Percentiles rank a stretch among this genome's conserved stretches.
These are phyloP conservation scores for Hypoxylon sp. DNA, from an alignment of 2,329 filamentous ascomycete genomes.

Conservation along the genomic window DNA sequence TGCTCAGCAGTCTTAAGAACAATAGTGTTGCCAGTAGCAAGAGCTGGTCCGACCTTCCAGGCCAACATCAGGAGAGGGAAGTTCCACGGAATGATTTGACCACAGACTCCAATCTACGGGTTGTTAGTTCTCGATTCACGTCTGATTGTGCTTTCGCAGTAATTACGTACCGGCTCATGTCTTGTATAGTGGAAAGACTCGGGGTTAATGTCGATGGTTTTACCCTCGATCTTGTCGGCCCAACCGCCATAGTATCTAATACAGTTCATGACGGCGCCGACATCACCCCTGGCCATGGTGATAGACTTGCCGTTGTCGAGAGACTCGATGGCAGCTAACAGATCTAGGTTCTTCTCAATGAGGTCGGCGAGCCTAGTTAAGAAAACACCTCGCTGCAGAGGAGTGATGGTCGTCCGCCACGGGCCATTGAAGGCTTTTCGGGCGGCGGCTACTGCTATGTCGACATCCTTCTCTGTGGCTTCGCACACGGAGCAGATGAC, in stretches of 20 bases:
- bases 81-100: conserved; percentile 92
- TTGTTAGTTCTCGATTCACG: neutral
- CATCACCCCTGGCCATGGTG: conserved; percentile 81
- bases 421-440: conserved; percentile 85
- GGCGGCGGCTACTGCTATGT: conserved; percentile 85
- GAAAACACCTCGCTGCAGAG: conserved; percentile 77
- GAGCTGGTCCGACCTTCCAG: conserved; percentile 86
- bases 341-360: conserved; percentile 81
- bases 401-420: conserved; percentile 75
- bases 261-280: conserved; percentile 76
- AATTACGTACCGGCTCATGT: conserved; percentile 75
- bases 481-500: conserved; percentile 87
- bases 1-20: conserved; percentile 84
- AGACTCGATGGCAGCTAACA: conserved; percentile 85
- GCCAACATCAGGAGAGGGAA: conserved; percentile 85
- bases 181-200: conserved; percentile 88
- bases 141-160: too few species aligned
- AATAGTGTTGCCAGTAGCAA: conserved; percentile 80
- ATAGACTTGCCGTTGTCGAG: conserved; percentile 91
- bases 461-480: conserved; percentile 88
- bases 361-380: conserved; percentile 85
- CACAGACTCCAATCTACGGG: conserved; percentile 66
- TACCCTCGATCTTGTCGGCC: conserved; percentile 92
- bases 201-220: conserved; percentile 83
- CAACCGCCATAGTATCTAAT: conserved; percentile 91